Conservation (phyloP, 257 asterid species). For the Plantago major region DNA sequence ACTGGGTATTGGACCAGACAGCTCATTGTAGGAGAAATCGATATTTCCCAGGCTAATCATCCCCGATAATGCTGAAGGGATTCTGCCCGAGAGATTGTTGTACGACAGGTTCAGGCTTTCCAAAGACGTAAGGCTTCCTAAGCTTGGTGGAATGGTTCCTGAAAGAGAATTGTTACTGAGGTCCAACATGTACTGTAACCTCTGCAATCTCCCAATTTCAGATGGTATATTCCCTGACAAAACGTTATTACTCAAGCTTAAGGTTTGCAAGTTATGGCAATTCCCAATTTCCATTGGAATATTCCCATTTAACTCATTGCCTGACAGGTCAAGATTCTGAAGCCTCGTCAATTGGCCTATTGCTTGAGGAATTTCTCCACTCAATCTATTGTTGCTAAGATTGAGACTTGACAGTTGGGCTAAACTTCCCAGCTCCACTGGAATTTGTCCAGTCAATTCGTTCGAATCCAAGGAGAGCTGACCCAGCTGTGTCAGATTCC, state of each 20-base stretch:
- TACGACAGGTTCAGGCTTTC: constrained; percentile 63
- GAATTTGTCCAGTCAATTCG: constrained; percentile 55
- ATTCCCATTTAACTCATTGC: constrained; percentile 44
- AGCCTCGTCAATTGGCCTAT: constrained; percentile 42
- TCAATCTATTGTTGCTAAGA: constrained; percentile 55
- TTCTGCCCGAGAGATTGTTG: constrained; percentile 56
- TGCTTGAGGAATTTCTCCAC: constrained; percentile 49
- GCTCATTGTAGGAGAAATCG: constrained; percentile 63
- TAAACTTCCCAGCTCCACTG: constrained; percentile 47
- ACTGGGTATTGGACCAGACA: constrained; percentile 63
- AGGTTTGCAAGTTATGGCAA: constrained; percentile 32
- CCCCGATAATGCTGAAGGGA: constrained; percentile 47
- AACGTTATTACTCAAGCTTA: constrained; percentile 46
- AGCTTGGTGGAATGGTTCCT: constrained; percentile 53
- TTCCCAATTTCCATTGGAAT: constrained; percentile 48
- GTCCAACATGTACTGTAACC: constrained; percentile 49
- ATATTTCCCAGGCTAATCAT: constrained; percentile 51
- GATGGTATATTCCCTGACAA: constrained; percentile 57
- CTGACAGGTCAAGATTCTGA: constrained; percentile 53
- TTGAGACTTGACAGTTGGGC: constrained; percentile 34
- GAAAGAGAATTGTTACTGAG: constrained; percentile 55
- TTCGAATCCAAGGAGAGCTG: constrained; percentile 55
- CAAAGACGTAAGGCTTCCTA: constrained; percentile 46
- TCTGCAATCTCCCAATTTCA: constrained; percentile 46
- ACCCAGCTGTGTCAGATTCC: constrained; percentile 47